Evolutionary conservation across 2,329 filamentous ascomycete species (phyloP), one percentile per base, ranked within the genome.

Genomic region (Aspergillus carbonarius): DNA sequence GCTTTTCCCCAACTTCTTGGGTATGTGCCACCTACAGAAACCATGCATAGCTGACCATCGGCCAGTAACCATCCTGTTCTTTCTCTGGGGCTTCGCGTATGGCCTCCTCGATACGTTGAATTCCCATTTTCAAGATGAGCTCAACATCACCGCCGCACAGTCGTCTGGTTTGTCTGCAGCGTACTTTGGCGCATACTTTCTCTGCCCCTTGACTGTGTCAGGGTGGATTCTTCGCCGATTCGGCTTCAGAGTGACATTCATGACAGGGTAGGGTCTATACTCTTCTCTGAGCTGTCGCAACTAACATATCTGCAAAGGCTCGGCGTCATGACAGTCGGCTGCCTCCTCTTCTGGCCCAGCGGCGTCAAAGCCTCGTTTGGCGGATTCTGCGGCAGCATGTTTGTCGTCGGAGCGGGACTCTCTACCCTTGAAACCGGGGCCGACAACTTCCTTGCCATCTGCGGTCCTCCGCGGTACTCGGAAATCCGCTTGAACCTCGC

Each of bases 181-280:
- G 1, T 58, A 54, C 44, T 58, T 58, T 23, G 51, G 50, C 1
- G 56, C 56, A 2, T 54, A 54, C 44, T 58, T 58, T 12, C 17
- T 58, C 35, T 54, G 52, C 17, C 52, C 52, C 3, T 18, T 58
- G 9, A 54, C 50, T 0, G 37, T 58, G 9, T 58, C 51, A 0
- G 50, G 51, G 7, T 50, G 50, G 56, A 50, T 48, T 12, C 42
- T 54, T 8, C 51, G 51, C 23, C 34, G 51, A 12, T 54, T 42
- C 37, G 51, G 51, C 0, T 54, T 54, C 37, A 13, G 51, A 5
- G 20, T 54, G 0, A 54, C 51, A 0, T 54, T 54, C 25, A 54
- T 54, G 35, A 54, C 37, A 4, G 51, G 44, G 44, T 48, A 47
- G n/a, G 23, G n/a, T n/a, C n/a, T n/a, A n/a, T 6, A 2, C 25